Percentiles rank a stretch among this genome's conserved stretches.
phyloP scores from a whole-genome alignment of 1,139 yeast genomes.

The Kurtzmaniella quercitrusa region DNA sequence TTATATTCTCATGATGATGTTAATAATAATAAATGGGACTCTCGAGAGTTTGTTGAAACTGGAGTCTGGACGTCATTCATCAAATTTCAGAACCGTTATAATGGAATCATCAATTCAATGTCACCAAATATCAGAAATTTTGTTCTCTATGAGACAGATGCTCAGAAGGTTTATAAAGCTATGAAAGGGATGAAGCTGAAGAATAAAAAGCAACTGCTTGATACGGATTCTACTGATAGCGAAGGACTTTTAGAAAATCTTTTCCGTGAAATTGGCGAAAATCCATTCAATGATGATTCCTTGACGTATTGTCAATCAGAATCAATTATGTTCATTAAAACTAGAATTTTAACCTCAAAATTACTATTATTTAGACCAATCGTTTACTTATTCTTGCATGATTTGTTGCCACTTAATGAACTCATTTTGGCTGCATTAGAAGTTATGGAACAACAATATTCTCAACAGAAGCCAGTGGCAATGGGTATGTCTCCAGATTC shows the following conservation, averaged over 20 bases:
- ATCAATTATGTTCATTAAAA: slow-evolving; percentile 36
- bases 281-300: slow-evolving; percentile 31
- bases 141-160: slow-evolving; percentile 31
- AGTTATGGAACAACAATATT: slow-evolving; percentile 2
- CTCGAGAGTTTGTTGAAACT: slow-evolving; percentile 18
- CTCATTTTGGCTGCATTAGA: slow-evolving; percentile 18
- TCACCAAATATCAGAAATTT: slow-evolving; percentile 31
- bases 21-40: slow-evolving; percentile 23
- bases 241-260: slow-evolving; percentile 10
- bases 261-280: slow-evolving; percentile 25
- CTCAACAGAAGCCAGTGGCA: slow-evolving; percentile 1
- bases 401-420: slow-evolving; percentile 23
- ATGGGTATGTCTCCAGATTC: slow-evolving; percentile 3
- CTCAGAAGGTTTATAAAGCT: slow-evolving; percentile 28
- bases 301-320: slow-evolving; percentile 35
- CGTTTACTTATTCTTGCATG: slow-evolving; percentile 30
- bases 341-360: slow-evolving; percentile 33
- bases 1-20: slow-evolving; percentile 20
- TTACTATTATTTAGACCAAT: slow-evolving; percentile 33
- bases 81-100: slow-evolving; percentile 35
- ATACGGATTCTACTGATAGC: slow-evolving; percentile 7
- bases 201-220: slow-evolving; percentile 15
- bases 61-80: slow-evolving; percentile 29
- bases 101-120: slow-evolving; percentile 36
- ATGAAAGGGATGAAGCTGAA: slow-evolving; percentile 16